Percentiles rank a stretch among this genome's conserved stretches.
Evolutionary conservation across 169 alveolate genomes (phyloP).

Genomic region (Miamiensis avidus): DNA sequence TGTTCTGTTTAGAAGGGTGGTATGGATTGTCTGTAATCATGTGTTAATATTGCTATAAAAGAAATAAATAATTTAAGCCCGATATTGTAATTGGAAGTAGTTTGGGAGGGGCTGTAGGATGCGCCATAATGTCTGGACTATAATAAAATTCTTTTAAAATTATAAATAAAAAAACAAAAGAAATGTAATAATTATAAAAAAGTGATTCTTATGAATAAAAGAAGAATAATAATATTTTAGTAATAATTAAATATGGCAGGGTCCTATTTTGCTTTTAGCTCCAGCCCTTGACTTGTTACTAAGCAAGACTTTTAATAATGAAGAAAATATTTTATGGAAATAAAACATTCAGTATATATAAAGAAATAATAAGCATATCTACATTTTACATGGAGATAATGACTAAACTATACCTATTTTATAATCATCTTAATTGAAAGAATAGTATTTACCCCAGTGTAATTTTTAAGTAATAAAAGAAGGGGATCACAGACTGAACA

Average conservation of each 20-base stretch:
- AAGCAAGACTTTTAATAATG: background rate
- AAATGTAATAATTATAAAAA: no score
- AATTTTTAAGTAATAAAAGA: background rate
- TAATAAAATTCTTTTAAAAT: no score
- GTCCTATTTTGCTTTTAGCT: conserved; percentile 1
- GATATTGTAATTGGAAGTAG: conserved; percentile 21
- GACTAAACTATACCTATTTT: conserved; percentile 11
- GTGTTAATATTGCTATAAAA: background rate
- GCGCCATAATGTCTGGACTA: conserved; percentile 1
- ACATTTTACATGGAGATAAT: background rate
- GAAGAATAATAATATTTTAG: no score
- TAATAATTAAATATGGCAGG: conserved; percentile 23
- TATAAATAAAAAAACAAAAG: no score
- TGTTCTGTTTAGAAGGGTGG: background rate
- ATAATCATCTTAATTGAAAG: background rate
- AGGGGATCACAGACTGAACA: conserved; percentile 15
- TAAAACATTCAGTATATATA: background rate
- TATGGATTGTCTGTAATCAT: conserved; percentile 4
- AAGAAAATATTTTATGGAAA: conserved; percentile 3
- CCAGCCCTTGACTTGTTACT: conserved; percentile 5
- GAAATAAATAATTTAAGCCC: conserved; percentile 10
- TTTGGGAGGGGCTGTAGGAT: conserved; percentile 25
- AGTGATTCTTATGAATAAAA: background rate
- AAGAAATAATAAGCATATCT: conserved; percentile 3
- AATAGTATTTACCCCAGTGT: no score